Evolutionary conservation across 2,329 filamentous ascomycete genomes (phyloP), one percentile per base, ranked within the genome.

Genomic region (Pseudocercospora crystallina): DNA sequence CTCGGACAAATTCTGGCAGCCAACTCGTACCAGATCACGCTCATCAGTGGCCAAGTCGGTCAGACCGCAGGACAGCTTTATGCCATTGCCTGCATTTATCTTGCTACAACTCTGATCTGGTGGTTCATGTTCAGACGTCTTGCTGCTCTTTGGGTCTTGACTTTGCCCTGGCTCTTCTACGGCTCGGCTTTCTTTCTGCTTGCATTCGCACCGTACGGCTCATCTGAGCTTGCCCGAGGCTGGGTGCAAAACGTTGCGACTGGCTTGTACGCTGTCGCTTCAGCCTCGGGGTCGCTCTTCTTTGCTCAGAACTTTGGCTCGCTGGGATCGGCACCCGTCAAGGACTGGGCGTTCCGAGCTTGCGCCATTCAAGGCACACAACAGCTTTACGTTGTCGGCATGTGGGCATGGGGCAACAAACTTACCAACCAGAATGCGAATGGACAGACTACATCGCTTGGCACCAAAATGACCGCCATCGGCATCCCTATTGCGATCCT

Each of bases 351-450:
- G n/a, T 84, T 82, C 69, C 78, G 84, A 49, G 84, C 84, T 12
- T 83, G 82, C 60, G 66, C 82, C 10, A 84, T 87, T 44, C 82
- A 86, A 64, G 84, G 84, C 36, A 83, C 82, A 5, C 83, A 86
- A 61, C 83, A 86, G 62, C 72, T 83, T 55, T 87, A 86, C 65
- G 76, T 84, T 43, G 78, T 82, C 17, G 79, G 76, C 5, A 73
- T 87, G 10, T 87, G 83, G 83, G 85, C 81, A 63, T 86, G 84
- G 84, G 84, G 83, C 29, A 76, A 76, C 7, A 73, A 77, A 51
- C 71, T 84, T 39, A 76, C 77, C 11, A 71, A 71, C 46, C 64
- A 71, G 1, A 73, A 72, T 9, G 63, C 71, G 14, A 70, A 69
- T 15, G 77, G 76, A 9, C 62, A 72, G 39, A 64, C 70, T 1